A percentile compares a stretch with the other conserved stretches of the same genome.
phyloP scores from a whole-genome alignment of 1,284 basidiomycete species.

The Heimioporus retisporus region DNA sequence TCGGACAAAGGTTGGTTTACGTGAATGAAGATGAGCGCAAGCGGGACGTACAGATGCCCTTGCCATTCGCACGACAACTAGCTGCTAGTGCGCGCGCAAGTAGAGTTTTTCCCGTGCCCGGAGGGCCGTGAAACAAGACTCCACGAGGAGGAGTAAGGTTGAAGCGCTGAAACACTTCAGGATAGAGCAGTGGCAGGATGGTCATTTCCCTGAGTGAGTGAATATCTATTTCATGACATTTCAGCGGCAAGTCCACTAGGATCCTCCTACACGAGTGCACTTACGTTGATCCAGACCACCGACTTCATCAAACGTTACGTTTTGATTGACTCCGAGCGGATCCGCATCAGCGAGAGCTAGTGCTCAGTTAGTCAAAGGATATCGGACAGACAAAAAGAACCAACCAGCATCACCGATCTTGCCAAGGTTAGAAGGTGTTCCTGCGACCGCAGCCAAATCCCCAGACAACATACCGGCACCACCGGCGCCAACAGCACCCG shows the following conservation, averaged over 20 bases:
- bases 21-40: not conserved
- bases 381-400: constrained; percentile 21
- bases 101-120: constrained; percentile 95
- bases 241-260: constrained; percentile 6
- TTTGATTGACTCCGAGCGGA: constrained; percentile 94
- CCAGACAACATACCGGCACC: constrained; percentile 65
- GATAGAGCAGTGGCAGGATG: constrained; percentile 94
- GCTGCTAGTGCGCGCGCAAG: constrained; percentile 96
- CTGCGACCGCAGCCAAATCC: constrained; percentile 69
- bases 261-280: constrained; percentile 40
- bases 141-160: constrained; percentile 96
- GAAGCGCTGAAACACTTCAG: constrained; percentile 97
- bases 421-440: constrained; percentile 84
- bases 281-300: constrained; percentile 95
- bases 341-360: constrained; percentile 95
- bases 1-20: constrained; percentile 5
- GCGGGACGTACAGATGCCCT: constrained; percentile 82
- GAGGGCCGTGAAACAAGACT: constrained; percentile 97
- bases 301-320: constrained; percentile 97
- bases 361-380: constrained; percentile 21
- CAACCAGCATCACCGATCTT: constrained; percentile 83
- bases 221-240: constrained; percentile 71
- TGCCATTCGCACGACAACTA: constrained; percentile 91
- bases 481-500: constrained; percentile 55
- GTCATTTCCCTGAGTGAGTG: constrained; percentile 99